These are phyloP conservation scores for Sugiyamaella mastotermitis DNA, from an alignment of 805 yeast species.

Conservation along the genomic window DNA sequence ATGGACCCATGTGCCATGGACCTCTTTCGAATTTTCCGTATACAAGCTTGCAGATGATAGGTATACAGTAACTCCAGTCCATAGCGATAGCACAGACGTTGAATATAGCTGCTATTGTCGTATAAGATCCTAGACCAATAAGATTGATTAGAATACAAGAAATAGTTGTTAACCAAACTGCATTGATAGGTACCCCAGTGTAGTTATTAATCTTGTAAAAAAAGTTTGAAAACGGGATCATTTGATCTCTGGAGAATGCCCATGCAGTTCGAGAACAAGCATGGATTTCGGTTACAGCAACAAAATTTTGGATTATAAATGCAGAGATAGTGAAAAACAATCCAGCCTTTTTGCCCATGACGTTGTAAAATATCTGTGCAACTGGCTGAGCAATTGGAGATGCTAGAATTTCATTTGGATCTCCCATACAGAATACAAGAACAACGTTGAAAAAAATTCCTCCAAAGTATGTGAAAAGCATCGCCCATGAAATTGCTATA, in stretches of 20 bases:
- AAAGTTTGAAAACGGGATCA: conserved; percentile 55
- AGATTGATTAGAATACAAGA: conserved; percentile 42
- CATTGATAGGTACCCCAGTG: conserved; percentile 60
- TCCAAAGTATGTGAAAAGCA: conserved; percentile 53
- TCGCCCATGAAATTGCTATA: conserved; percentile 61
- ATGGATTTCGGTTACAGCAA: conserved; percentile 68
- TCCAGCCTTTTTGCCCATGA: conserved; percentile 27
- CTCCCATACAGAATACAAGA: conserved; percentile 64
- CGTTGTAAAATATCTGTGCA: conserved; percentile 62
- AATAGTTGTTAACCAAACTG: conserved; percentile 45
- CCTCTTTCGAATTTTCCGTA: conserved; percentile 14
- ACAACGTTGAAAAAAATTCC: conserved; percentile 73
- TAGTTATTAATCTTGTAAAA: conserved; percentile 62
- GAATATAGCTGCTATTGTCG: conserved; percentile 78
- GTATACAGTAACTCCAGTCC: conserved; percentile 71
- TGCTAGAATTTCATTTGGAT: conserved; percentile 55
- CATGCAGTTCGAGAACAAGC: conserved; percentile 77
- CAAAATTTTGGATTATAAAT: conserved; percentile 61
- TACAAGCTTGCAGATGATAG: conserved; percentile 33
- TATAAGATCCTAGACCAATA: conserved; percentile 59
- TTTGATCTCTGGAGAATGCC: conserved; percentile 78
- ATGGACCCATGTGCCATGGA: conserved; percentile 17
- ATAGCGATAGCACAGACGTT: conserved; percentile 75
- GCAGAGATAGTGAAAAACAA: conserved; percentile 39
- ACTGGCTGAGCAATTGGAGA: conserved; percentile 78